phyloP scores from a whole-genome alignment of 2,329 filamentous ascomycete genomes.

The Penicillium concentricum region DNA sequence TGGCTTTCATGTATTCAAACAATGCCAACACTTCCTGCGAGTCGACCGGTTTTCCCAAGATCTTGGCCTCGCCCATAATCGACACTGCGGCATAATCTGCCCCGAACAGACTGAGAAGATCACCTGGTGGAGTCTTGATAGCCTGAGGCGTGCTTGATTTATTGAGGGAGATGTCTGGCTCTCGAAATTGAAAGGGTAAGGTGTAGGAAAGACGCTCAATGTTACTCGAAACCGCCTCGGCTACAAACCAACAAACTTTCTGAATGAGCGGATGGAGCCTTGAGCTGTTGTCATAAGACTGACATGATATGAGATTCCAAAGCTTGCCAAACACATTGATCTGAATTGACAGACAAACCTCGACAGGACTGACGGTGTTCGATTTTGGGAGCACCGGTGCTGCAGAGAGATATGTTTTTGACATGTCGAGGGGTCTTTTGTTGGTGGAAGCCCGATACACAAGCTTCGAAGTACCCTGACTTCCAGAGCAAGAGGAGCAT shows the following conservation, averaged over 20 bases:
- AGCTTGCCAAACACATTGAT: conserved; percentile 82
- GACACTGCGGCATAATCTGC: conserved; percentile 81
- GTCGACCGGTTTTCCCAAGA: conserved; percentile 70
- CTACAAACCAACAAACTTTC: conserved; percentile 85
- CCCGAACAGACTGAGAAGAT: conserved; percentile 76
- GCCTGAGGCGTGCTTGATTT: conserved; percentile 71
- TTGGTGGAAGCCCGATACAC: conserved; percentile 75
- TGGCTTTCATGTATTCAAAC: conserved; percentile 77
- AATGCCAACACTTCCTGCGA: conserved; percentile 79
- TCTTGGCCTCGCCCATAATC: conserved; percentile 79
- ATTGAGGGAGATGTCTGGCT: conserved; percentile 71
- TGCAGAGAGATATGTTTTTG: conserved; percentile 75
- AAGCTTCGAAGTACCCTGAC: conserved; percentile 70
- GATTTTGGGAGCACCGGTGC: conserved; percentile 86
- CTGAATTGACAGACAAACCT: conserved; percentile 87
- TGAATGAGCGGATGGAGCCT: conserved; percentile 82
- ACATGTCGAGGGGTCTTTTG: conserved; percentile 72
- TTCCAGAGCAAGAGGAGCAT: conserved; percentile 76
- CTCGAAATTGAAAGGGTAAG: conserved; percentile 74
- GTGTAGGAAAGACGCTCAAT: conserved; percentile 84
- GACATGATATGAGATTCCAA: conserved; percentile 84
- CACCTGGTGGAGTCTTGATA: conserved; percentile 80
- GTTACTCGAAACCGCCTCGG: conserved; percentile 78
- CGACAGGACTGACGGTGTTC: conserved; percentile 75
- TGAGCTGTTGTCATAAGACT: conserved; percentile 77